A percentile compares a stretch with the other conserved stretches of the same genome.
Evolutionary conservation across 225 moss, liverwort and hornwort genomes (phyloP).

Genomic region (Neckera pumila): DNA sequence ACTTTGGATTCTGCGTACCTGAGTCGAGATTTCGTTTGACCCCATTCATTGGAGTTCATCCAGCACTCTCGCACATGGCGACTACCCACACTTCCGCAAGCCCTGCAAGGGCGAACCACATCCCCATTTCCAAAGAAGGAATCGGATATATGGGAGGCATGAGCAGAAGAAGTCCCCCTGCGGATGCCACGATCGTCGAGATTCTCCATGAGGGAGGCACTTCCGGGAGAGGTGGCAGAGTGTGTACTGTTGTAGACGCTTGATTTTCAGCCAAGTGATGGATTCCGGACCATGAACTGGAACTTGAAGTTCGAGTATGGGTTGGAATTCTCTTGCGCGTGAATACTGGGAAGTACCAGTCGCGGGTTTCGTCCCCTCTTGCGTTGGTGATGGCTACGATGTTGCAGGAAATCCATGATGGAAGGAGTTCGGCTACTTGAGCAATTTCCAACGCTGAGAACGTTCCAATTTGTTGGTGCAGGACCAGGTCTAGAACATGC

Average conservation of each 20-base stretch:
- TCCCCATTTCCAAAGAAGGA: no score
- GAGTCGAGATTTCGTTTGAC: not conserved
- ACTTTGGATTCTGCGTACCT: no score
- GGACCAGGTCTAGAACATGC: not conserved
- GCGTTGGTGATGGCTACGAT: not conserved
- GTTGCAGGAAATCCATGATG: not conserved
- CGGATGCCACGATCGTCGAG: not conserved
- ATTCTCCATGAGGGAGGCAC: not conserved
- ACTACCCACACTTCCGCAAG: not conserved
- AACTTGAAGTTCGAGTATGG: not conserved
- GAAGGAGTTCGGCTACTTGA: not conserved
- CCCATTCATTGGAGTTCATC: not conserved
- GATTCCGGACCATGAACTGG: not conserved
- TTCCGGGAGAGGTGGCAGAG: not conserved
- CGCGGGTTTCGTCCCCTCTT: not conserved
- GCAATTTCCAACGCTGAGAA: not conserved
- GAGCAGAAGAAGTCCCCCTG: not conserved
- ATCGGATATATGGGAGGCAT: not conserved
- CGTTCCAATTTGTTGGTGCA: not conserved
- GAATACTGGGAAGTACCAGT: not conserved
- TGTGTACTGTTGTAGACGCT: not conserved
- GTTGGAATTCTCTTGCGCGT: not conserved
- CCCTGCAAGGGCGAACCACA: not conserved
- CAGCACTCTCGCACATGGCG: not conserved
- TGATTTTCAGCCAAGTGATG: not conserved